Base-by-base conservation (phyloP, 352 stramenopile species). In the Globisporangium canariense region DNA sequence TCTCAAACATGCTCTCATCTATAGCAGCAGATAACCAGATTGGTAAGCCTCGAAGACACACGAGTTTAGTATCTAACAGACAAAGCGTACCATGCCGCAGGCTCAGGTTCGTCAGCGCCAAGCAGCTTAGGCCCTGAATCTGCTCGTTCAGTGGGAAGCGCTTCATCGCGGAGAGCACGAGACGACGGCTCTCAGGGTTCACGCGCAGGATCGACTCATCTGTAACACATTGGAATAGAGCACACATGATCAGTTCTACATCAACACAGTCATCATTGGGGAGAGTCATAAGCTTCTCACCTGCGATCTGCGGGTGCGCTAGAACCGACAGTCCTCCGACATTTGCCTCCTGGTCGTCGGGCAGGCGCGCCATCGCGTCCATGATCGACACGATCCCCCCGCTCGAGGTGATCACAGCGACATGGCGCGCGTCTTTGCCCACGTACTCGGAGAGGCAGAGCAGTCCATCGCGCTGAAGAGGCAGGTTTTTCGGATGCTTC, bases 151-250 rank as follows among this genome's bases (percentile, higher is more conserved):
- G 58, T n/a, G 77, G 77, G 56, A 90, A 88, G 0, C 78, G 68
- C 41, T 70, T 68, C 81, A 88, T 88, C 43, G 78, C 75, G 10
- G 77, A 82, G 22, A 90, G 67, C 11, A 87, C 81, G 6, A 90
- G 70, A 7, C 75, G 73, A 0, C 75, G 68, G 22, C 73, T 90
- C 58, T 88, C 77, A 2, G 75, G 73, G 40, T 75, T 79, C 14
- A 90, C 78, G 9, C 77, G 75, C 20, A 86, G 63, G 10, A 85
- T 66, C 0, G 75, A 70, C 25, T 77, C 75, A 18, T 84, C 76
- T 83, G 20, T 20, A 38, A 8, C 8, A 41, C n/a, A 47, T 36
- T 36, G 3, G 18, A 36, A 36, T 0, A 49, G 25, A 59, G n/a
- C 2, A 38, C 5, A 38, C 49, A 54, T 9, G 11, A 20, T 54